Base-by-base conservation (phyloP, 768 basidiomycete species). In the Hemileccinum rubropunctum region DNA sequence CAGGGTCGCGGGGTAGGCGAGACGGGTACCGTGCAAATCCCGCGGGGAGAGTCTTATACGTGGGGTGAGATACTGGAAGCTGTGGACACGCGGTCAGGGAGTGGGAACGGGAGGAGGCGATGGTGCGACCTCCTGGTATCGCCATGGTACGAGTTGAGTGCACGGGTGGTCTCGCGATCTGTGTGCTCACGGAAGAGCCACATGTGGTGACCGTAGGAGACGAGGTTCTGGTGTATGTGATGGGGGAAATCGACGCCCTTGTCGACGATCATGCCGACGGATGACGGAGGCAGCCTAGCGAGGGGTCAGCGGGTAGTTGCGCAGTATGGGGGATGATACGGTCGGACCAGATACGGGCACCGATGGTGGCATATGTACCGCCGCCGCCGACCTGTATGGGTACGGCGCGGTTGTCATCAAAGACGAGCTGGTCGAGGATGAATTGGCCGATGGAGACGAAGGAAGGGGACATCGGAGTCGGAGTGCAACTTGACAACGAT, bases 381-480 rank as follows among this genome's bases (percentile, higher is more conserved):
- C 90, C 94, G 0, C 93, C 93, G 21, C 93, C 93, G 56, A 95
- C 92, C 83, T 93, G 51, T 4, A 38, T 36, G 5, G 30, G 30
- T 9, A 18, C 34, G 10, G 27, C 6, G 33, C 17, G 12, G 80
- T 86, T 80, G 42, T 23, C 23, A 23, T 23, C 23, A 23, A 23
- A 23, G 23, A 23, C 6, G 23, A 23, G 23, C 23, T 85, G 77
- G 66, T 97, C 93, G 58, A 95, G 79, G 60, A 97, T 94, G 72
- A 95, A 95, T 81, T 93, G 82, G 7, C 92, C 93, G 23, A 93
- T 73, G n/a, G 84, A 82, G 17, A 79, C 81, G 41, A 91, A 84
- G 35, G 66, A 55, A 27, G 62, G 41, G 42, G 48, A 26, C 44
- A 59, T 54, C 45, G 58, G 60, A 67, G 62, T 64, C 51, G 37